Base-by-base conservation (phyloP, 2,329 filamentous ascomycete species). In the Phyllosticta paracitricarpa region DNA sequence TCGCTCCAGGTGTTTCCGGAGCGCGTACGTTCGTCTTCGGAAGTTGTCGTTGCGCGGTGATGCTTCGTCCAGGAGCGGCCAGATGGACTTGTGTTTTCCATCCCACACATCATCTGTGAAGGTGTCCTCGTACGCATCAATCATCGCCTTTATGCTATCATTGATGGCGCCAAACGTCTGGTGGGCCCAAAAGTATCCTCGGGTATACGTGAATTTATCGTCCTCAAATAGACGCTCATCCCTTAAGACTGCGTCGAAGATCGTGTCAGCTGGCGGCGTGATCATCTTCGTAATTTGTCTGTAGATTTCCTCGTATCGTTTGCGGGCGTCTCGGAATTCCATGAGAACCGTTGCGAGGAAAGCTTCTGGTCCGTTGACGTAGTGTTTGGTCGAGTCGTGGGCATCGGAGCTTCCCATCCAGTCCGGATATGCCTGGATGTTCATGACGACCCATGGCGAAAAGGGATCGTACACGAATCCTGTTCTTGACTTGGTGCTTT, bases 171-270 rank as follows among this genome's bases (percentile, higher is more conserved):
- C 82, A 3, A 85, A 77, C 2, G 82, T 83, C 70, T 85, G 83
- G 66, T 81, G 84, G 0, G 82, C 82, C 79, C 83, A 86, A 67
- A 85, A 86, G 66, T 86, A 85, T 17, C 83, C 78, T 0, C 82
- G 76, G 17, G 82, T 84, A 72, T 83, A 85, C 1, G 83, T 85
- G 66, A 84, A 85, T 60, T 82, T 72, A 58, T 78, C 76, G 66
- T 86, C 83, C 68, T 86, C 83, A 65, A 86, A 86, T 1, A 86
- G 75, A 0, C 85, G 76, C 64, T 80, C 79, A 70, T 84, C 82
- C 12, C 84, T 77, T 4, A 84, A 71, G 22, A 77, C 75, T 51
- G 76, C 74, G 63, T 84, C 76, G 66, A 86, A 86, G 70, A 86
- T 82, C 68, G 85, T 85, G 30, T 82, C 76, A 4, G 82, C 75